These are phyloP conservation scores for Salisapilia sapeloensis DNA, from an alignment of 352 stramenopile genomes.

Conservation along the genomic window DNA sequence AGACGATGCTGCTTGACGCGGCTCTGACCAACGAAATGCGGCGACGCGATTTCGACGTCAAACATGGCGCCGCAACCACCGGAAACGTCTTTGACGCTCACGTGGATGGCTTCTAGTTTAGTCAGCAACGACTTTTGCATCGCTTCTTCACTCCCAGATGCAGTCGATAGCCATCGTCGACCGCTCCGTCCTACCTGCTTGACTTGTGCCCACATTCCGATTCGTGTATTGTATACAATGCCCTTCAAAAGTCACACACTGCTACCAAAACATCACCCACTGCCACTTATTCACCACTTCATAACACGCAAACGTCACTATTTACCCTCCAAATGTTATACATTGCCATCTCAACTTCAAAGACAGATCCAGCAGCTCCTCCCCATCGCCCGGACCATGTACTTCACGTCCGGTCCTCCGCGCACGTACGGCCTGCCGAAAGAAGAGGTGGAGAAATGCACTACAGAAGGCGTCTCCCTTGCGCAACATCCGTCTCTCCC, in stretches of 20 bases:
- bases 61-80: conserved; percentile 82
- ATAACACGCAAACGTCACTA: no score
- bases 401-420: conserved; percentile 53
- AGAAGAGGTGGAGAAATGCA: not conserved
- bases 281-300: no score
- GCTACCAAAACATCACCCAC: no score
- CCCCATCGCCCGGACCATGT: conserved; percentile 28
- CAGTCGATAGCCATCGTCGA: conserved; percentile 6
- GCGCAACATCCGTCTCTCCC: conserved; percentile 27
- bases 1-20: conserved; percentile 80
- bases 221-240: no score
- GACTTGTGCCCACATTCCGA: no score
- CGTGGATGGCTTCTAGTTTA: conserved; percentile 50
- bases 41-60: conserved; percentile 70
- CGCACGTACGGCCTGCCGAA: conserved; percentile 23
- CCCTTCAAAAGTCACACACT: no score
- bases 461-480: conserved; percentile 35
- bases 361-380: no score
- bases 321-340: no score
- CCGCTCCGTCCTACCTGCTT: no score
- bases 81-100: conserved; percentile 77
- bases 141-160: conserved; percentile 30
- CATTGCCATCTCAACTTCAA: no score
- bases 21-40: conserved; percentile 57
- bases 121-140: conserved; percentile 46